phyloP scores from a whole-genome alignment of 768 basidiomycete genomes.

The Auricularia sp. region DNA sequence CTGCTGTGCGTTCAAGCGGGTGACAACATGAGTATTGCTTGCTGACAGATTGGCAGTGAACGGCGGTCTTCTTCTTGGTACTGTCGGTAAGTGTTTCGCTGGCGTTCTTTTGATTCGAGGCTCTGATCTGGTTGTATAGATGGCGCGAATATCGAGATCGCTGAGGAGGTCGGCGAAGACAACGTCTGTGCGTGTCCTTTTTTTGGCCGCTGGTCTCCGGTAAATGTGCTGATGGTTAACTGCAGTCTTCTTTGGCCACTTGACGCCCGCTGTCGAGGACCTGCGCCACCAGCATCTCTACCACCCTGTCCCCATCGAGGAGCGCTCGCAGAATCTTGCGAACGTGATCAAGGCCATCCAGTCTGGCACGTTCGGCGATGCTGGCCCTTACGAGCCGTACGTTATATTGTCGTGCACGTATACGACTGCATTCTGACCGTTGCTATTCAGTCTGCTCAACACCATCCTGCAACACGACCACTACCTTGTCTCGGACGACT shows the following conservation, averaged over 20 bases:
- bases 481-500: constrained; percentile 85
- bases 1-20: neutral
- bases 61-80: constrained; percentile 80
- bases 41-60: constrained; percentile 44
- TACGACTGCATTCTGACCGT: constrained; percentile 16
- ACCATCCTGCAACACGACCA: constrained; percentile 69
- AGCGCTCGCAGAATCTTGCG: constrained; percentile 77
- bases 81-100: constrained; percentile 41
- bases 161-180: constrained; percentile 86
- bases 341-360: constrained; percentile 69
- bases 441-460: constrained; percentile 46
- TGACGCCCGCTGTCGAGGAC: constrained; percentile 81
- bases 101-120: neutral
- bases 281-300: constrained; percentile 80
- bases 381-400: constrained; percentile 74
- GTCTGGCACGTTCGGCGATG: constrained; percentile 71
- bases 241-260: constrained; percentile 80
- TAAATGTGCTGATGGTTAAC: neutral
- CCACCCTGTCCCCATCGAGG: constrained; percentile 66
- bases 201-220: constrained; percentile 8
- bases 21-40: neutral
- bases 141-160: constrained; percentile 95
- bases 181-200: constrained; percentile 68
- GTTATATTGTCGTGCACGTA: constrained; percentile 20
- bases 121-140: constrained; percentile 33